Percentiles rank a stretch among this genome's conserved stretches.
Conservation (phyloP, 1,284 basidiomycete species). For the Cryptococcus deneoformans region DNA sequence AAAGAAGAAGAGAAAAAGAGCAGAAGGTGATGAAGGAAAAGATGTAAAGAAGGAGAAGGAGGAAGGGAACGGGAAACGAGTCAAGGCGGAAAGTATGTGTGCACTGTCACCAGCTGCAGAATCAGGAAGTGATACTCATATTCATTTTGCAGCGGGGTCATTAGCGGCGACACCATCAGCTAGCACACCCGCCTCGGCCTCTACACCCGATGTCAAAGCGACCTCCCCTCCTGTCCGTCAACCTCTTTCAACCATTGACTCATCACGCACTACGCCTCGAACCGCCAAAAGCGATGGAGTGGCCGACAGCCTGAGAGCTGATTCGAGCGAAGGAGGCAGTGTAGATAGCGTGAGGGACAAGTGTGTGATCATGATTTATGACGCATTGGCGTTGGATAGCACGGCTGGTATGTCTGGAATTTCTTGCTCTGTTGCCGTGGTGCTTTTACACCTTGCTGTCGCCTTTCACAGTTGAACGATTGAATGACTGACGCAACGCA, state of each 20-base stretch:
- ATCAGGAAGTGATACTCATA: neutral
- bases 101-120: neutral
- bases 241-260: constrained; percentile 50
- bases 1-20: constrained; percentile 56
- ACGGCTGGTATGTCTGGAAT: constrained; percentile 66
- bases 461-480: neutral
- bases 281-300: constrained; percentile 68
- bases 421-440: neutral
- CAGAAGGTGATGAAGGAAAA: constrained; percentile 35
- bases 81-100: constrained; percentile 34
- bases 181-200: constrained; percentile 10
- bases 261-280: constrained; percentile 54
- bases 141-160: constrained; percentile 9
- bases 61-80: constrained; percentile 26
- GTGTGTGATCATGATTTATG: constrained; percentile 87
- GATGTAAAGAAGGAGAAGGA: constrained; percentile 23
- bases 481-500: neutral
- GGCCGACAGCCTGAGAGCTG: constrained; percentile 38
- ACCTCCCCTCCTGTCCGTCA: constrained; percentile 13
- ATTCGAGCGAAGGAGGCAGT: constrained; percentile 59
- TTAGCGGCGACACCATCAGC: constrained; percentile 14
- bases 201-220: constrained; percentile 8
- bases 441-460: neutral
- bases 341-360: constrained; percentile 66
- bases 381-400: constrained; percentile 81